Base-by-base conservation (phyloP, 140 eudicot genomes). In the Eryngium alpinum region DNA sequence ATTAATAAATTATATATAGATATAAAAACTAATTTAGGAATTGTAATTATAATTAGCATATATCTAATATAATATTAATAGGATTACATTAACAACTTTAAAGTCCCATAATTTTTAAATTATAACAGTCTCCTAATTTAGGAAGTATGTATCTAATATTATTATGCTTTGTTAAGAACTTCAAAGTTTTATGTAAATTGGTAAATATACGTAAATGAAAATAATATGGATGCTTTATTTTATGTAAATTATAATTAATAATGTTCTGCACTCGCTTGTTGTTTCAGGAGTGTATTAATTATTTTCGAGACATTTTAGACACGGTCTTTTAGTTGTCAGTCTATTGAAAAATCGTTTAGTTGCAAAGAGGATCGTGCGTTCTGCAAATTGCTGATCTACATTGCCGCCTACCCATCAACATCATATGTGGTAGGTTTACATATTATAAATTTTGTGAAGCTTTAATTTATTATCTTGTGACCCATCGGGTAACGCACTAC, bases 341-440 rank as follows among this genome's bases (percentile, higher is more conserved):
- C 85, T 95, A 82, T 95, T 95, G 77, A 86, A 98, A 27, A 95
- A 95, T 85, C 91, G 91, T 80, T 85, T 92, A 82, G 97, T 95
- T 33, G 98, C 98, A 27, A 97, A 95, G 84, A 91, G 98, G 86
- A 92, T 95, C 62, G 91, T 91, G 99, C 97, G 98, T 13, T 92
- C 99, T 60, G 98, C 99, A 49, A 95, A 95, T 77, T 95, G 99
- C 82, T 91, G 98, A 32, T 98, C 99, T 25, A 83, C 86, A 89
- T 82, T 95, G 86, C 99, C 99, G 77, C 91, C 97, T 18, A 95
- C 99, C 43, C 99, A 95, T 90, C 99, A 92, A 84, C 99, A 95
- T 85, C 99, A 95, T 85, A 92, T 95, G 98, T 95, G 98, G 99
- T 95, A 87, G 79, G 72, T 78, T 56, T 57, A 21, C 65, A 81